Base-by-base conservation (phyloP, 345 rosid genomes). In the Noccaea caerulescens region DNA sequence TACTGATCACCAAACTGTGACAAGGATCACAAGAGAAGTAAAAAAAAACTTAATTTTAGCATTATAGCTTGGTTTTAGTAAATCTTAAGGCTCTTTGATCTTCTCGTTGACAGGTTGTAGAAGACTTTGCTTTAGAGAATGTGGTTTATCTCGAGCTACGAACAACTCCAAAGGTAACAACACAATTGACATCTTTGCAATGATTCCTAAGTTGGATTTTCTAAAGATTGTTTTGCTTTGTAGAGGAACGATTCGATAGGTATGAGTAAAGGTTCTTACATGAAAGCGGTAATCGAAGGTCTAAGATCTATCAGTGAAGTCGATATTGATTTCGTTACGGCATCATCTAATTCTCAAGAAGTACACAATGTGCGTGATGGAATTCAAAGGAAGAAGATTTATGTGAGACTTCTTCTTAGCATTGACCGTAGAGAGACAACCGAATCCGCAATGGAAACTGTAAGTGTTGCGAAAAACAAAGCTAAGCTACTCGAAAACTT, bases 381-480 rank as follows among this genome's bases (percentile, higher is more conserved):
- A 41, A 39, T 68, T 69, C 55, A 25, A 38, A 84, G 83, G 58
- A 88, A 83, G 80, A 89, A 82, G 86, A 91, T 89, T 69, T 83
- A 76, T 83, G 92, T 91, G 58, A 81, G 97, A 72, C 87, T 94
- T 68, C 99, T 94, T 84, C 97, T 94, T 75, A 91, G 99, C 77
- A 91, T 89, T 82, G 98, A 91, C 47, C 96, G 96, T 51, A 91
- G 96, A 60, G 98, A 91, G 80, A 85, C 83, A 56, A 88, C 97
- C 10, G 88, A 80, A 53, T 81, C 96, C 43, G 96, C 99, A 10
- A 86, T 91, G 81, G 97, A 94, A 81, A 94, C 99, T 55, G 99
- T 89, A 87, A 68, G 94, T 76, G 61, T 76, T 69, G 5, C 2
- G 18, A 10, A 43, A 13, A 52, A 9, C 7, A 20, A 16, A 16